Conservation (phyloP, 1,139 yeast species). For the Saccharomyces hybrid region DNA sequence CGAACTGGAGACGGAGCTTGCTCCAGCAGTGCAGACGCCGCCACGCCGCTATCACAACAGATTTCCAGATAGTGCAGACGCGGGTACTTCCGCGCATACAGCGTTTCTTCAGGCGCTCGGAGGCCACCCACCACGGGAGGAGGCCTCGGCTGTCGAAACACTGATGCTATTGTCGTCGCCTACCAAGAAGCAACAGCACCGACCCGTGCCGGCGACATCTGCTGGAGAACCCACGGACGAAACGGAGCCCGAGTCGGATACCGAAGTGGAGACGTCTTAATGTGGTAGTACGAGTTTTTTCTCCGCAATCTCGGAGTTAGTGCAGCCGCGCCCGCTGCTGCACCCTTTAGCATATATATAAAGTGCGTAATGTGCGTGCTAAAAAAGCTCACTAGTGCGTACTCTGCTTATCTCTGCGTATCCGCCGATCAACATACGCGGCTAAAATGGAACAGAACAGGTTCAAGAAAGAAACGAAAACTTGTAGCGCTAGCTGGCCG, state of each 20-base stretch:
- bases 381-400: background rate
- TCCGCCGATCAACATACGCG: background rate
- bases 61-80: slow-evolving; percentile 10
- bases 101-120: slow-evolving; percentile 35
- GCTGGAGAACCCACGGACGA: background rate
- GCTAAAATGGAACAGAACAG: slow-evolving; percentile 6
- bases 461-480: slow-evolving; percentile 14
- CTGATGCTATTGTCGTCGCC: slow-evolving; percentile 43
- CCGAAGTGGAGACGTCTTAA: slow-evolving; percentile 4
- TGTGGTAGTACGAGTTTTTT: background rate
- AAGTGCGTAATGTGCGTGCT: background rate
- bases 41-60: slow-evolving; percentile 2
- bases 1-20: slow-evolving; percentile 31
- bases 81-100: slow-evolving; percentile 31
- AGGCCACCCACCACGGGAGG: slow-evolving; percentile 12
- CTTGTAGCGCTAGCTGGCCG: slow-evolving; percentile 14
- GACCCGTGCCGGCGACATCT: background rate
- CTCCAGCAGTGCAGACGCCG: background rate
- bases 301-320: background rate
- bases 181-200: slow-evolving; percentile 19
- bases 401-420: background rate
- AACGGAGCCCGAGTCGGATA: background rate
- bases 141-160: slow-evolving; percentile 32
- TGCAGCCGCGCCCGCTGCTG: background rate
- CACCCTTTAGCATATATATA: background rate